Evolutionary conservation across 768 basidiomycete genomes (phyloP), one percentile per base, ranked within the genome.

Genomic region (Hericium rajendrae): DNA sequence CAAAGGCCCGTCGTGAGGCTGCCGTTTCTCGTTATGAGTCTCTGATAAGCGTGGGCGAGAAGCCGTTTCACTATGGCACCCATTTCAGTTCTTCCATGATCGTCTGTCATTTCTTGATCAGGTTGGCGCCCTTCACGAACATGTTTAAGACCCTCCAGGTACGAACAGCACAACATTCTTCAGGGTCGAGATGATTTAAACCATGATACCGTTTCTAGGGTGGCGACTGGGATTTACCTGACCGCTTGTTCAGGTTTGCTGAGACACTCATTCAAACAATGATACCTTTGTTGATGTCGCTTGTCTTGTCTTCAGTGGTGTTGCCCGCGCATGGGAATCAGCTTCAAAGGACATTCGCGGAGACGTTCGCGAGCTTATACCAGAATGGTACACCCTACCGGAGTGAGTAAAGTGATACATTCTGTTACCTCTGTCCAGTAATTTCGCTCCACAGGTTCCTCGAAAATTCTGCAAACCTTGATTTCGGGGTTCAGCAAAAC

Each of bases 11-110:
- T 5, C 73, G 81, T 38, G 86, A 88, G 58, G 86, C 88, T 6
- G 94, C 94, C 0, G 74, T 76, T 51, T 81, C 80, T 38, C 80
- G 92, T 43, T 94, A 94, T 62, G 69, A 71, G 37, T 89, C 85
- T 60, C 75, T 94, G 11, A 70, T 84, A 64, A 84, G 90, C 59
- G 87, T 95, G 2, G 87, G 71, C 8, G 94, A 97, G 71, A 79
- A 82, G 38, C 94, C 94, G 0, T 95, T 95, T 70, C 89, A 92
- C 66, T 93, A 91, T 60, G 89, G 94, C 46, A 97, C 94, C 0
- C 94, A 97, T 67, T 97, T 94, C 66, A 91, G 89, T 66, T 94
- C 92, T 10, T 94, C 92, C 2, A 97, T 97, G 94, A 95, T 93
- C 58, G 90, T 94, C 48, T 94, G 92, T 73, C 93, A 95, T 63